These are phyloP conservation scores for Kwoniella newhampshirensis DNA, from an alignment of 768 basidiomycete genomes.

Conservation along the genomic window DNA sequence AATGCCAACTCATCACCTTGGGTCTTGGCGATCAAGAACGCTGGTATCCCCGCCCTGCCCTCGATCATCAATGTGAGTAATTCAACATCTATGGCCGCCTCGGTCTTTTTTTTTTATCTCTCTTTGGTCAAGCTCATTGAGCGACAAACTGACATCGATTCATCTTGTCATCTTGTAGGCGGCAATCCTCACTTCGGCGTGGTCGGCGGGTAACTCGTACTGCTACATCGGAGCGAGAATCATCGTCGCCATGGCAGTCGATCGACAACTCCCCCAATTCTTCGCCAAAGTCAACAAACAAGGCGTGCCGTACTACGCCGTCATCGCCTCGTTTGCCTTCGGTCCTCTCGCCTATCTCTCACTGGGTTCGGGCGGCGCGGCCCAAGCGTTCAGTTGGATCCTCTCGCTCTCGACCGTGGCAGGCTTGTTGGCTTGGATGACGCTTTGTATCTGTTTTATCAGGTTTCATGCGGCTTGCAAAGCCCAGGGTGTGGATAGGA, in stretches of 20 bases:
- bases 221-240: constrained; percentile 55
- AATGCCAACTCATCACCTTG: constrained; percentile 44
- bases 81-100: constrained; percentile 42
- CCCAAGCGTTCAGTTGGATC: constrained; percentile 36
- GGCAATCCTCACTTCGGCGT: constrained; percentile 36
- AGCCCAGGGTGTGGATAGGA: constrained; percentile 16
- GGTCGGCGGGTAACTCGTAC: constrained; percentile 48
- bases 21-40: constrained; percentile 29
- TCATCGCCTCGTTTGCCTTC: constrained; percentile 28
- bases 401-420: constrained; percentile 27
- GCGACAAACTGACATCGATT: neutral
- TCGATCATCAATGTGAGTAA: constrained; percentile 48
- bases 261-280: constrained; percentile 56
- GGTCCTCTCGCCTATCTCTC: constrained; percentile 31
- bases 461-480: constrained; percentile 16
- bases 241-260: constrained; percentile 57
- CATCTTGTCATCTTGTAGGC: constrained; percentile 5
- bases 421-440: constrained; percentile 35
- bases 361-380: constrained; percentile 19
- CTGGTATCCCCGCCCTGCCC: constrained; percentile 42
- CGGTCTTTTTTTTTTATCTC: constrained; percentile 7
- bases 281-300: constrained; percentile 36
- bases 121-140: neutral
- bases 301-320: constrained; percentile 50
- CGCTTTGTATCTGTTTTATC: constrained; percentile 11